Evolutionary conservation across 192 early-diverging fungal genomes (phyloP), one percentile per base, ranked within the genome.

Genomic region (Chytriomyces confervae): DNA sequence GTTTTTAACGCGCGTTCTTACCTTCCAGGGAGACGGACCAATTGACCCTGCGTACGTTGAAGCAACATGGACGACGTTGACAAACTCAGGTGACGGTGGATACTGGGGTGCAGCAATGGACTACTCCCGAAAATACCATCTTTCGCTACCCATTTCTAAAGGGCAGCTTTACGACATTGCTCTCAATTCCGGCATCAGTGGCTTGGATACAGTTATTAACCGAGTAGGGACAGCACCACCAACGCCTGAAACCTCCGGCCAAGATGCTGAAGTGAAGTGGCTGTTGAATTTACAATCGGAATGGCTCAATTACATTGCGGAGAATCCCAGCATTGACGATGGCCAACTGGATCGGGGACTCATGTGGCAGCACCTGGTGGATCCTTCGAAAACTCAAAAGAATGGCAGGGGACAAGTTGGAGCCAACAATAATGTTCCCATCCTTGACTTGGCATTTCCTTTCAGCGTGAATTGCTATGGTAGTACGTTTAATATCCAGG

Each of bases 81-180:
- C 10, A 20, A 27, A 50, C 27, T 16, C 9, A 46, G 11, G 50
- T 6, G 70, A 72, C 50, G 36, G 51, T 24, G 48, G 50, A 9
- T 74, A 74, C 61, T 74, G 72, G 72, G 61, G 61, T 10, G 16
- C 29, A 6, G 72, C 72, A 8, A 74, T 74, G 72, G 57, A n/a
- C 2, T 16, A 18, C 8, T 74, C 72, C 2, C n/a, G 61, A 62
- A 20, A 74, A 50, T 74, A 44, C 44, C 44, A 44, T 8, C 53
- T 74, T 6, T 27, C 24, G 11, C 61, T 74, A 5, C 72, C 72
- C 29, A 74, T 74, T 44, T 63, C 61, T n/a, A 74, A 74, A 47
- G 72, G 72, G 10, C 72, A 74, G 44, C 43, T 74, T n/a, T 74
- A 62, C 61, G 72, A 74, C 44, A 74, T 74, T 62, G 57, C 18